Evolutionary conservation across 345 rosid species (phyloP).

Genomic region (Brassica juncea): DNA sequence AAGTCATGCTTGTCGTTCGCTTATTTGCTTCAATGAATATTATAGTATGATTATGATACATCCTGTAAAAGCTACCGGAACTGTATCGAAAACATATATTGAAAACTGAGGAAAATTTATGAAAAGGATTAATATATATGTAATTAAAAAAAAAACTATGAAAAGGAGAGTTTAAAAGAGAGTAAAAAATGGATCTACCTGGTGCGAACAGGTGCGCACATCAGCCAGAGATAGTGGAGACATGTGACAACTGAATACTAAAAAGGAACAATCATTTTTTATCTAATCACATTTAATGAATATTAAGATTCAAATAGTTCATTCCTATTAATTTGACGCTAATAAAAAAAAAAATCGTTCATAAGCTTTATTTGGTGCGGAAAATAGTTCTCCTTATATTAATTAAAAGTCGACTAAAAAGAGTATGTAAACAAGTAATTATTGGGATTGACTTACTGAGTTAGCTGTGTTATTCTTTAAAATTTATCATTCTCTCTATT

Average conservation of each 20-base stretch:
- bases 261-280: neutral
- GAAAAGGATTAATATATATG: no score
- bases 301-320: slow-evolving; percentile 26
- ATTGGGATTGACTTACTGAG: slow-evolving; percentile 11
- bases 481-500: no score
- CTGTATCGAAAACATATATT: neutral
- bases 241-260: slow-evolving; percentile 15
- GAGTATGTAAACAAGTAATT: slow-evolving; percentile 10
- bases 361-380: neutral
- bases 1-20: slow-evolving; percentile 21
- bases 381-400: neutral
- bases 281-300: neutral
- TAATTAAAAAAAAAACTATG: no score
- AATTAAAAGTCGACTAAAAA: neutral
- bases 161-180: slow-evolving; percentile 6
- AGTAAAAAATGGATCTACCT: slow-evolving; percentile 35
- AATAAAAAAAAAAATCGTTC: neutral
- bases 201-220: slow-evolving; percentile 48
- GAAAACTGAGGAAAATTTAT: no score
- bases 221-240: slow-evolving; percentile 40
- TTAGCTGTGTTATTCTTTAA: no score
- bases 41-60: neutral
- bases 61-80: neutral
- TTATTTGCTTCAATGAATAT: neutral
- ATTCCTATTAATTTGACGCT: neutral